Evolutionary conservation across 2,329 filamentous ascomycete genomes (phyloP).

Genomic region (Fusarium denticulatum): DNA sequence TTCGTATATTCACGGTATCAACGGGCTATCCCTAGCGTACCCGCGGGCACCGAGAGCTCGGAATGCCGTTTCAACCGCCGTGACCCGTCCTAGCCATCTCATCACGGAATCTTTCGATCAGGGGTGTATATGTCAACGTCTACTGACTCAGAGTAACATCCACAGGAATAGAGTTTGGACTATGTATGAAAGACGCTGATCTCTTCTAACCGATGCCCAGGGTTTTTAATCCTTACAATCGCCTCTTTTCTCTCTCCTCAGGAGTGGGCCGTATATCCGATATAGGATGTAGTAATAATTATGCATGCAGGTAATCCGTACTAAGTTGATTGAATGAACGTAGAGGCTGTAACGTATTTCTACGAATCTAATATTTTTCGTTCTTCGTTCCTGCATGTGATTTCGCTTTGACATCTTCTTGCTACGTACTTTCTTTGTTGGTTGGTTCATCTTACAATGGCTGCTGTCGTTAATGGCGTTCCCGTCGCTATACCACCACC

Average conservation of each 20-base stretch:
- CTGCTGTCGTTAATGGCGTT: slow-evolving; percentile 40
- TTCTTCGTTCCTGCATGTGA: not conserved
- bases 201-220: not conserved
- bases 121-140: not conserved
- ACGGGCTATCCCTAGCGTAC: not conserved
- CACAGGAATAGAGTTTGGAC: not conserved
- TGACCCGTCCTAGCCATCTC: not conserved
- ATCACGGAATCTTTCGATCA: not conserved
- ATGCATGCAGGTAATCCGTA: too few species aligned
- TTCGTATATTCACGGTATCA: not conserved
- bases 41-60: not conserved
- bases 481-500: slow-evolving; percentile 40
- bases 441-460: not conserved
- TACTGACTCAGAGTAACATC: not conserved
- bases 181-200: not conserved
- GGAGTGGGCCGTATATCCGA: not conserved
- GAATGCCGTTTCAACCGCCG: not conserved
- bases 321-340: not conserved
- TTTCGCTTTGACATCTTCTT: not conserved
- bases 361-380: not conserved
- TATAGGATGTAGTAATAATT: not conserved
- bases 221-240: not conserved
- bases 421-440: not conserved
- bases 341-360: not conserved
- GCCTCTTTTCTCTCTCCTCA: not conserved